phyloP scores from a whole-genome alignment of 2,329 filamentous ascomycete species.

The Nigrograna mackinnonii region DNA sequence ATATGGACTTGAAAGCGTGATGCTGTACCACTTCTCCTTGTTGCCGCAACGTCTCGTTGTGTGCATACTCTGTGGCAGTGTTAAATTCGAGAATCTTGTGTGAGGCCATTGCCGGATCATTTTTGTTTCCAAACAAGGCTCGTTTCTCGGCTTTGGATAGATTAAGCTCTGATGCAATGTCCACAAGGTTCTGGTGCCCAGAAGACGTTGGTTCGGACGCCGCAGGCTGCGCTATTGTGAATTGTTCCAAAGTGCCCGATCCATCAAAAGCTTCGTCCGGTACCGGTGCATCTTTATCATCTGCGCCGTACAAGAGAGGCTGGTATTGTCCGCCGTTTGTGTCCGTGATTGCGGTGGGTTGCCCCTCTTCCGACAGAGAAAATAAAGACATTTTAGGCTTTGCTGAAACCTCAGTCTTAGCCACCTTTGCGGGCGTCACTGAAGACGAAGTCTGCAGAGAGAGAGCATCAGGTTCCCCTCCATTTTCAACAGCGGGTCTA shows the following conservation, averaged over 20 bases:
- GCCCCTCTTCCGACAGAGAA: slow-evolving; percentile 56
- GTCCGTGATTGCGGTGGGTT: slow-evolving; percentile 28
- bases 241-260: neutral
- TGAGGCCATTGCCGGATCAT: slow-evolving; percentile 51
- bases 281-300: slow-evolving; percentile 19
- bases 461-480: slow-evolving; percentile 1
- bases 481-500: slow-evolving; percentile 8
- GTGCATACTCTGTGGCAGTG: slow-evolving; percentile 82
- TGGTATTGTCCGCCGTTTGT: slow-evolving; percentile 35
- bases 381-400: slow-evolving; percentile 73
- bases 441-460: neutral
- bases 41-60: slow-evolving; percentile 77
- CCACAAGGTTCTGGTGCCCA: slow-evolving; percentile 62
- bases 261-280: slow-evolving; percentile 16
- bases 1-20: slow-evolving; percentile 80
- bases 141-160: slow-evolving; percentile 76
- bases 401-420: slow-evolving; percentile 4
- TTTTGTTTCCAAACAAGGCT: slow-evolving; percentile 80
- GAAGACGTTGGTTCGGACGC: slow-evolving; percentile 11
- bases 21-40: slow-evolving; percentile 71
- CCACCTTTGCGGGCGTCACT: neutral
- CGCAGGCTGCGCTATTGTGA: slow-evolving; percentile 10
- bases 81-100: slow-evolving; percentile 84
- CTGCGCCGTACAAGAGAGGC: slow-evolving; percentile 38
- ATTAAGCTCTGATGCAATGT: slow-evolving; percentile 77